phyloP scores from a whole-genome alignment of 139 green algal genomes.

The Spirogloea muscicola region DNA sequence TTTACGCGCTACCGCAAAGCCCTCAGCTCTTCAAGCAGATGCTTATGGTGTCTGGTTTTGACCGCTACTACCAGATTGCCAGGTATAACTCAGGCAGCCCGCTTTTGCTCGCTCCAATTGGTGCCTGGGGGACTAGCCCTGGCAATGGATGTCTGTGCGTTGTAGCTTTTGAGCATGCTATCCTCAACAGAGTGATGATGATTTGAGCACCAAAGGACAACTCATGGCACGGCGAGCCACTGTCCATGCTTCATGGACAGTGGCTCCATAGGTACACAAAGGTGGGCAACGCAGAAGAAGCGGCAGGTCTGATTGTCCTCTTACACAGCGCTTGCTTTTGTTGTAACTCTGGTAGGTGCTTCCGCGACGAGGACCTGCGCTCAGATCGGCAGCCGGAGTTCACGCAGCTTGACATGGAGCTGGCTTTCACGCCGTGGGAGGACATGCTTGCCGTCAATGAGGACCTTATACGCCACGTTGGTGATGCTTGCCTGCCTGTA shows the following conservation, averaged over 20 bases:
- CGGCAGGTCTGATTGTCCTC: no score
- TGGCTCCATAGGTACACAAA: no score
- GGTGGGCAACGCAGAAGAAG: no score
- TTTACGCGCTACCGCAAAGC: slow-evolving; percentile 93
- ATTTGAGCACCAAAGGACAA: no score
- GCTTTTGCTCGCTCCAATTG: neutral
- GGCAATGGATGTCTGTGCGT: no score
- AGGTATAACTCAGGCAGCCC: neutral
- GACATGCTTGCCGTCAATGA: slow-evolving; percentile 85
- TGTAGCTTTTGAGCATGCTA: no score
- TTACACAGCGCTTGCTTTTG: no score
- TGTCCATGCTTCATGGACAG: no score
- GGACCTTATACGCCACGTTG: slow-evolving; percentile 56
- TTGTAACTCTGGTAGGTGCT: slow-evolving; percentile 72
- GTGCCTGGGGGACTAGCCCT: no score
- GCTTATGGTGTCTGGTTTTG: slow-evolving; percentile 94
- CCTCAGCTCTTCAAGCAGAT: slow-evolving; percentile 99
- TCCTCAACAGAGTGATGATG: no score
- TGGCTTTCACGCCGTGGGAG: slow-evolving; percentile 80
- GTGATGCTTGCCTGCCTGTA: no score
- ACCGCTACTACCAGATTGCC: slow-evolving; percentile 93
- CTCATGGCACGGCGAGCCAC: no score
- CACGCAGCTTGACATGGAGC: slow-evolving; percentile 96
- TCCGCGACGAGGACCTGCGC: slow-evolving; percentile 91
- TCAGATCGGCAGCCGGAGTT: slow-evolving; percentile 97